Evolutionary conservation across 208 protist species (phyloP).

Genomic region (Phytomonas sp.): DNA sequence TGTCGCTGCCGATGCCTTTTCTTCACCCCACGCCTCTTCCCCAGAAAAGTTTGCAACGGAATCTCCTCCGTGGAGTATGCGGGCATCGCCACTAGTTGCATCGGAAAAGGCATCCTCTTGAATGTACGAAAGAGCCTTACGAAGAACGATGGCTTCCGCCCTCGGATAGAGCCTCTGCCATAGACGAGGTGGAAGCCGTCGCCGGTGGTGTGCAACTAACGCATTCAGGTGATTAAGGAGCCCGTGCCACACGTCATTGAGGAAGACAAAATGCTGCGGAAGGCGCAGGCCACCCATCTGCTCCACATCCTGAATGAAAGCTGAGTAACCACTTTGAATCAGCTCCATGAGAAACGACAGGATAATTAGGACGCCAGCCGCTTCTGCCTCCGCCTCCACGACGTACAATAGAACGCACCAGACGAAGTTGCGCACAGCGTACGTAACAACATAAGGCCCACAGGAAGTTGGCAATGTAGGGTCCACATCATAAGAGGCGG

Average conservation of each 20-base stretch:
- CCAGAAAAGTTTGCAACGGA: not conserved
- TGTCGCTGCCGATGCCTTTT: constrained; percentile 6
- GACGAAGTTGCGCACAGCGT: constrained; percentile 25
- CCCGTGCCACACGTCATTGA: constrained; percentile 18
- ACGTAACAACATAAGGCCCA: constrained; percentile 24
- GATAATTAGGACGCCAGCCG: constrained; percentile 14
- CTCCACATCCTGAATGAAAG: constrained; percentile 18
- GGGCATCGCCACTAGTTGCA: not conserved
- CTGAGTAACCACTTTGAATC: constrained; percentile 23
- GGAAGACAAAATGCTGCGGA: constrained; percentile 8
- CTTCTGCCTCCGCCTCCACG: constrained; percentile 19
- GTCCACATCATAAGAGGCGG: not conserved
- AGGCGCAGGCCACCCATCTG: constrained; percentile 9
- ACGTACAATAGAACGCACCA: constrained; percentile 18
- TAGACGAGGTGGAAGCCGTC: constrained; percentile 14
- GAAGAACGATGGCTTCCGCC: constrained; percentile 3
- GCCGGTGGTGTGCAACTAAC: constrained; percentile 15
- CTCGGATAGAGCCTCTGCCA: no score
- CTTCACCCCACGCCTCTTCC: not conserved
- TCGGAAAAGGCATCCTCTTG: not conserved
- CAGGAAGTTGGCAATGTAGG: constrained; percentile 18
- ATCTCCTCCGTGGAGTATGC: not conserved
- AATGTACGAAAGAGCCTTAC: constrained; percentile 11
- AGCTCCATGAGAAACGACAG: constrained; percentile 21
- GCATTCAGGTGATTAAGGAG: constrained; percentile 15